These are phyloP conservation scores for Ceriops zippeliana DNA, from an alignment of 345 rosid species.

Conservation along the genomic window DNA sequence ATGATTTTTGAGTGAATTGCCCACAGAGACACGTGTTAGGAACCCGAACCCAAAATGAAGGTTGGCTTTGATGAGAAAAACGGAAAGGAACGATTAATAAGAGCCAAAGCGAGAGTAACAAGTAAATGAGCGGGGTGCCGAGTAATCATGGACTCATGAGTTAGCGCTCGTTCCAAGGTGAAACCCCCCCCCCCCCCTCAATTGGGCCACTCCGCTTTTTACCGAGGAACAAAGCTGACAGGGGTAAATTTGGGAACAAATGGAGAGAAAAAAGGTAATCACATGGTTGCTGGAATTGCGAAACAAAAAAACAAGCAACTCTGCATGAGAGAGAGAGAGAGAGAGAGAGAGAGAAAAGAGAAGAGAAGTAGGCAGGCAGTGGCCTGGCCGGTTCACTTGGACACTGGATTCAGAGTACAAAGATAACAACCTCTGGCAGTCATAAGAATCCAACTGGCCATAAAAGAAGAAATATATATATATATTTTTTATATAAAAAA, in stretches of 20 bases:
- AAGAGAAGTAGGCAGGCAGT: too few relatives aligned
- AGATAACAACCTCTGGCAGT: slow-evolving; percentile 50
- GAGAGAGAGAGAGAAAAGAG: not conserved
- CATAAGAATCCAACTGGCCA: slow-evolving; percentile 20
- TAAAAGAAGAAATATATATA: not conserved
- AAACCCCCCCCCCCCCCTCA: not conserved
- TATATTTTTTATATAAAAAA: not conserved
- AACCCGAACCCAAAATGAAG: too few relatives aligned
- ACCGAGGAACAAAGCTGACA: slow-evolving; percentile 16
- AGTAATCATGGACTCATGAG: slow-evolving; percentile 13
- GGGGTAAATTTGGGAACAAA: slow-evolving; percentile 10
- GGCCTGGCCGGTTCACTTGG: not conserved
- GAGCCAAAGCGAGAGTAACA: too few relatives aligned
- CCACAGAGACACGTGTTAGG: too few relatives aligned
- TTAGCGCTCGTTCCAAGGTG: slow-evolving; percentile 7
- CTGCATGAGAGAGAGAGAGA: not conserved
- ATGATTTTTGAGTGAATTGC: too few relatives aligned
- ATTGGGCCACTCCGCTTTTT: slow-evolving; percentile 1
- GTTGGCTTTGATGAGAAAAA: too few relatives aligned
- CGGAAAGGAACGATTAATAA: too few relatives aligned
- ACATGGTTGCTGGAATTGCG: not conserved
- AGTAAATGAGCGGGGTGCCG: too few relatives aligned
- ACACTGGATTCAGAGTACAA: slow-evolving; percentile 25
- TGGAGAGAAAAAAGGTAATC: slow-evolving; percentile 16
- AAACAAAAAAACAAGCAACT: not conserved